A percentile compares a stretch with the other conserved stretches of the same genome.
These are phyloP conservation scores for Cyberlindnera mississippiensis DNA, from an alignment of 805 yeast genomes.

Conservation along the genomic window DNA sequence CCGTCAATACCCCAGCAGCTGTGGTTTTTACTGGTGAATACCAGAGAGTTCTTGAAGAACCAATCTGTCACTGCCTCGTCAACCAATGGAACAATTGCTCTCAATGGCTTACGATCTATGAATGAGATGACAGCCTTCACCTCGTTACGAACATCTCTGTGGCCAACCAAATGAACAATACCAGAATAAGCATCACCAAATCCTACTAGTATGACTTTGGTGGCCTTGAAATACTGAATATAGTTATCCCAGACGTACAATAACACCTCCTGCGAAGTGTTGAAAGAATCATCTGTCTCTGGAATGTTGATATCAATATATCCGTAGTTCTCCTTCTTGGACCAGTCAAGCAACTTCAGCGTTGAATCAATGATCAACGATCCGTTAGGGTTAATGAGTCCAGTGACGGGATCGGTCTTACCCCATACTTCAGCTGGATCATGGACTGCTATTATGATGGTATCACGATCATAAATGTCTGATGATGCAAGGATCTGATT, in stretches of 20 bases:
- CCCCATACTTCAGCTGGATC: slow-evolving; percentile 96
- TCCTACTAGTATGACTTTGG: slow-evolving; percentile 76
- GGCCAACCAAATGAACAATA: slow-evolving; percentile 82
- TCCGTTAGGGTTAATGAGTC: slow-evolving; percentile 67
- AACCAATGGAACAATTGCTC: slow-evolving; percentile 77
- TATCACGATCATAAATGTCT: slow-evolving; percentile 57
- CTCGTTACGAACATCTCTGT: slow-evolving; percentile 60
- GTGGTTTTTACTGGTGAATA: slow-evolving; percentile 72
- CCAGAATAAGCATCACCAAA: slow-evolving; percentile 88
- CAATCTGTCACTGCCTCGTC: slow-evolving; percentile 91
- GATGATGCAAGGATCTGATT: slow-evolving; percentile 72
- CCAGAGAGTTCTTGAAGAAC: slow-evolving; percentile 82
- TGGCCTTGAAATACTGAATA: slow-evolving; percentile 66
- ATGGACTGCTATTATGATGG: slow-evolving; percentile 70
- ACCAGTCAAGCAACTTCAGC: slow-evolving; percentile 66
- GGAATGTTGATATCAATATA: slow-evolving; percentile 84
- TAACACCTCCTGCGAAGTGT: slow-evolving; percentile 71
- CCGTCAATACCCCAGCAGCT: slow-evolving; percentile 70
- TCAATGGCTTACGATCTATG: slow-evolving; percentile 62
- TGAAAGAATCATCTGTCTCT: slow-evolving; percentile 46
- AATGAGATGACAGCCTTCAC: slow-evolving; percentile 71
- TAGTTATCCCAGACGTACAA: slow-evolving; percentile 90
- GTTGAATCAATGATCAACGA: slow-evolving; percentile 78
- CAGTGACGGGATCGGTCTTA: slow-evolving; percentile 71
- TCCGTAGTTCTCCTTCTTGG: slow-evolving; percentile 57